A percentile compares a stretch with the other conserved stretches of the same genome.
Conservation (phyloP, 1,284 basidiomycete species). For the Trametes polyzona region DNA sequence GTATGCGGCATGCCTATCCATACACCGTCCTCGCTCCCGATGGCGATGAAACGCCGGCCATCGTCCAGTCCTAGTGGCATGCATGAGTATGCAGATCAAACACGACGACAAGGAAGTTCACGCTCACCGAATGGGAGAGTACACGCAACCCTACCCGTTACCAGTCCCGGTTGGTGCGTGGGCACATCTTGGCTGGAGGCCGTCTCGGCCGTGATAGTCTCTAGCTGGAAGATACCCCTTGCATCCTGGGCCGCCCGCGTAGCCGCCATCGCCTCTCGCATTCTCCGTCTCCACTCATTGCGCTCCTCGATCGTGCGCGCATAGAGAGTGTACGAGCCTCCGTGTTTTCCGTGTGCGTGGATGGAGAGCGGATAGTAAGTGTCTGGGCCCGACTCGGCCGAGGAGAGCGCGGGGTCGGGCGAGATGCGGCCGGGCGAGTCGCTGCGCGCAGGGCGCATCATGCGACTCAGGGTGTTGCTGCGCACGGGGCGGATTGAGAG, state of each 20-base stretch:
- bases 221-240: slow-evolving; percentile 89
- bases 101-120: neutral
- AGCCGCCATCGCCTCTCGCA: slow-evolving; percentile 86
- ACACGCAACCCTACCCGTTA: slow-evolving; percentile 90
- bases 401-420: slow-evolving; percentile 60
- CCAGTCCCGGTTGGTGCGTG: slow-evolving; percentile 71
- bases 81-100: neutral
- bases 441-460: slow-evolving; percentile 18
- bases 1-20: slow-evolving; percentile 95
- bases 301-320: slow-evolving; percentile 77
- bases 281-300: slow-evolving; percentile 85
- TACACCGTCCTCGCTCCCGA: slow-evolving; percentile 94
- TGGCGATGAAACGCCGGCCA: slow-evolving; percentile 84
- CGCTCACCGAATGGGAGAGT: slow-evolving; percentile 88
- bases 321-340: slow-evolving; percentile 84
- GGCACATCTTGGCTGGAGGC: slow-evolving; percentile 68
- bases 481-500: slow-evolving; percentile 18
- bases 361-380: slow-evolving; percentile 75
- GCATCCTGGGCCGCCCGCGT: slow-evolving; percentile 86
- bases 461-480: slow-evolving; percentile 23
- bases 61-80: slow-evolving; percentile 70
- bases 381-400: slow-evolving; percentile 42
- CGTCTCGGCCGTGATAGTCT: slow-evolving; percentile 82
- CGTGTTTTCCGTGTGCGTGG: slow-evolving; percentile 80
- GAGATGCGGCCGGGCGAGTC: slow-evolving; percentile 45